Evolutionary conservation across 768 basidiomycete genomes (phyloP).

Genomic region (Gymnopilus junonius): DNA sequence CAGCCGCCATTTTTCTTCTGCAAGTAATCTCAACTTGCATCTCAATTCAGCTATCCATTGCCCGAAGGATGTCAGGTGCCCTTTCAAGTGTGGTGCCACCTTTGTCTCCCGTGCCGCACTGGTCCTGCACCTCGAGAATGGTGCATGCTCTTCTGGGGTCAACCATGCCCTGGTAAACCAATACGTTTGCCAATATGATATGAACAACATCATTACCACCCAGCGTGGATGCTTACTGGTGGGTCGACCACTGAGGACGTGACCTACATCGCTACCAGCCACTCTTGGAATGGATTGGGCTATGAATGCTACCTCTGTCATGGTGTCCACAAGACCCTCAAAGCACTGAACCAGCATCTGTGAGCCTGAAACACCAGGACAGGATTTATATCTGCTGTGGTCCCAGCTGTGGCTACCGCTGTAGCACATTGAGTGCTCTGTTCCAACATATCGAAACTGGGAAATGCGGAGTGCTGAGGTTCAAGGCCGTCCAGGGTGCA

Average conservation of each 20-base stretch:
- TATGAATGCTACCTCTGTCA: slow-evolving; percentile 75
- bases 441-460: slow-evolving; percentile 71
- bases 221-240: slow-evolving; percentile 51
- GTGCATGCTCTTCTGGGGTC: slow-evolving; percentile 56
- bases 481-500: slow-evolving; percentile 37
- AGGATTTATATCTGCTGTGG: slow-evolving; percentile 61
- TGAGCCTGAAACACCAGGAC: slow-evolving; percentile 61
- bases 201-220: slow-evolving; percentile 55
- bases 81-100: slow-evolving; percentile 45
- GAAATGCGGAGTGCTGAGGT: slow-evolving; percentile 57
- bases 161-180: slow-evolving; percentile 44
- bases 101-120: slow-evolving; percentile 63
- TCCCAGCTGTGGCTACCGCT: slow-evolving; percentile 43
- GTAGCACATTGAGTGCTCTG: slow-evolving; percentile 58
- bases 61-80: slow-evolving; percentile 38
- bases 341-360: slow-evolving; percentile 59
- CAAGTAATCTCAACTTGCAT: slow-evolving; percentile 41
- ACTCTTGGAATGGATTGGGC: slow-evolving; percentile 47
- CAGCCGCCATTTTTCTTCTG: slow-evolving; percentile 44
- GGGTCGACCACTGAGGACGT: slow-evolving; percentile 18
- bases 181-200: slow-evolving; percentile 48
- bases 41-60: slow-evolving; percentile 56
- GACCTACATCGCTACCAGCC: slow-evolving; percentile 34
- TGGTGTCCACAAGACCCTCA: slow-evolving; percentile 40
- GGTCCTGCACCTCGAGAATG: slow-evolving; percentile 65